Evolutionary conservation across 1,284 basidiomycete genomes (phyloP).

Genomic region (Schizophyllum amplum): DNA sequence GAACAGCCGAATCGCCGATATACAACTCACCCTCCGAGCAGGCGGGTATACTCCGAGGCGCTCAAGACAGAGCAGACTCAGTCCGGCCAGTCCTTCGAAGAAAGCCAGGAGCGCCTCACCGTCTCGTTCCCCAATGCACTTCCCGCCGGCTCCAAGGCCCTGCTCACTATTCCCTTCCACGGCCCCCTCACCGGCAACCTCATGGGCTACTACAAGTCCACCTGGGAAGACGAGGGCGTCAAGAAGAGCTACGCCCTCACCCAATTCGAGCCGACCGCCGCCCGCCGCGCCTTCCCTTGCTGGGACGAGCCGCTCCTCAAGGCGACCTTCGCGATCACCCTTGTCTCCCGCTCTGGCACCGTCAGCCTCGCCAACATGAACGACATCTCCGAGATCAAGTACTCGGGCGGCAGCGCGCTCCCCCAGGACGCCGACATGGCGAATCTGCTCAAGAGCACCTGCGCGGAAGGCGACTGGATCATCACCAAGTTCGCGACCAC

Average conservation of each 20-base stretch:
- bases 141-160: conserved; percentile 55
- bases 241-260: conserved; percentile 71
- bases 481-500: conserved; percentile 74
- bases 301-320: conserved; percentile 96
- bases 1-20: background rate
- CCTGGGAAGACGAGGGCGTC: conserved; percentile 47
- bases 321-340: conserved; percentile 75
- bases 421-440: conserved; percentile 23
- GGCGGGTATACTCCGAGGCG: conserved; percentile 51
- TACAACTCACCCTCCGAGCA: conserved; percentile 11
- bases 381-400: conserved; percentile 45
- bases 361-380: conserved; percentile 88
- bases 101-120: conserved; percentile 55
- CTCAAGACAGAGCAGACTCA: conserved; percentile 47
- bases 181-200: conserved; percentile 48
- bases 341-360: conserved; percentile 78
- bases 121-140: conserved; percentile 49
- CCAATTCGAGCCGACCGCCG: conserved; percentile 83
- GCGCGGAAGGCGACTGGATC: conserved; percentile 53
- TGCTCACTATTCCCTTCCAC: conserved; percentile 16
- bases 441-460: conserved; percentile 29
- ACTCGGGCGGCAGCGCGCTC: conserved; percentile 22
- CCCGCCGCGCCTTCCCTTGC: conserved; percentile 76
- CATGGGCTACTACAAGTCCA: conserved; percentile 66
- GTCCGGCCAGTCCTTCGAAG: conserved; percentile 45